Evolutionary conservation across 1,284 basidiomycete species (phyloP).

Genomic region (Malassezia globosa): DNA sequence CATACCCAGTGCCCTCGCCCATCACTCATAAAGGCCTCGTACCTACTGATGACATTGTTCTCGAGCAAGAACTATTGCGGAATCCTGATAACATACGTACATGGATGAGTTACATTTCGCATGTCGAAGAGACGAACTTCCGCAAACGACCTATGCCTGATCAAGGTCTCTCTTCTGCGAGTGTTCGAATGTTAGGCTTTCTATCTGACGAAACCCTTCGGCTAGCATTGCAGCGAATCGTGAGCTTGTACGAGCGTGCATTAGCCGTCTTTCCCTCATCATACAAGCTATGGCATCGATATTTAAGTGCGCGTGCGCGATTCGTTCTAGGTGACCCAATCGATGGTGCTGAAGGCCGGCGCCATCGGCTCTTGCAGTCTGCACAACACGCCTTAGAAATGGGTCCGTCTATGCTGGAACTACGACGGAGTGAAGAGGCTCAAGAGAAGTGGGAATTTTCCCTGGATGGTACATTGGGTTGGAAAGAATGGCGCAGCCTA

Average conservation of each 20-base stretch:
- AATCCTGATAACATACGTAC: constrained; percentile 81
- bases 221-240: constrained; percentile 66
- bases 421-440: constrained; percentile 55
- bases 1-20: constrained; percentile 71
- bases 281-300: constrained; percentile 91
- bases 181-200: constrained; percentile 49
- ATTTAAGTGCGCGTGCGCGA: constrained; percentile 68
- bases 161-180: constrained; percentile 46
- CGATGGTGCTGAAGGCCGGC: constrained; percentile 45
- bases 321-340: constrained; percentile 68
- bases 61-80: constrained; percentile 88
- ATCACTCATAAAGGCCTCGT: constrained; percentile 65
- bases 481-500: constrained; percentile 84
- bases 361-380: constrained; percentile 48
- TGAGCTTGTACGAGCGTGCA: constrained; percentile 84
- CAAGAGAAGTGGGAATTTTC: constrained; percentile 67
- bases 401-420: constrained; percentile 37
- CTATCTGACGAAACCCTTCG: constrained; percentile 63
- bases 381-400: constrained; percentile 55
- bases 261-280: constrained; percentile 74
- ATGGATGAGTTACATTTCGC: constrained; percentile 79
- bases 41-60: constrained; percentile 63
- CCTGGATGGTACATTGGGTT: constrained; percentile 75
- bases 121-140: constrained; percentile 59
- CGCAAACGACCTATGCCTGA: constrained; percentile 48